These are phyloP conservation scores for Mrakia frigida DNA, from an alignment of 768 basidiomycete species.

Conservation along the genomic window DNA sequence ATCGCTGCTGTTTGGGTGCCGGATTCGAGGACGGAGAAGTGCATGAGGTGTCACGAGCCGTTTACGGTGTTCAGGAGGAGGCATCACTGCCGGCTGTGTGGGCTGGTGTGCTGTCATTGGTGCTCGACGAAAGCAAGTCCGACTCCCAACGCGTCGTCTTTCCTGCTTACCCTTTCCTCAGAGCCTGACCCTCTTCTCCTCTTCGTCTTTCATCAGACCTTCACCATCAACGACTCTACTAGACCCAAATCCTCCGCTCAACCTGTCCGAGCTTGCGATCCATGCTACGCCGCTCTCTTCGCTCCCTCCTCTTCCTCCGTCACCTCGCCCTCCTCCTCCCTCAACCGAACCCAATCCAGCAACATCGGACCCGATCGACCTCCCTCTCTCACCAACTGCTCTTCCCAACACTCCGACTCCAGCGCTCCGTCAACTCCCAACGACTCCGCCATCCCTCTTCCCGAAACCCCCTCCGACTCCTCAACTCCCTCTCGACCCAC, in stretches of 20 bases:
- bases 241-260: constrained; percentile 52
- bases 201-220: constrained; percentile 58
- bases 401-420: neutral
- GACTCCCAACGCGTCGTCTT: neutral
- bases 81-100: constrained; percentile 83
- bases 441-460: neutral
- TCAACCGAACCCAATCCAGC: neutral
- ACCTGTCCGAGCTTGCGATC: constrained; percentile 73
- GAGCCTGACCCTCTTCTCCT: neutral
- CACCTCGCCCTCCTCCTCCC: neutral
- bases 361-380: neutral
- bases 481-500: neutral
- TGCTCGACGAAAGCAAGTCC: constrained; percentile 64
- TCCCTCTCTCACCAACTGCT: constrained; percentile 6
- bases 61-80: constrained; percentile 72
- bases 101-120: constrained; percentile 72
- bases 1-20: constrained; percentile 91
- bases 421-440: neutral
- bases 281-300: constrained; percentile 81
- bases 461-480: neutral
- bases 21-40: constrained; percentile 70
- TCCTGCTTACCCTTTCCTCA: neutral
- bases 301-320: neutral
- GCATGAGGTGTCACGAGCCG: constrained; percentile 72
- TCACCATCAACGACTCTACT: constrained; percentile 63